Base-by-base conservation (phyloP, 2,329 filamentous ascomycete genomes). In the Hysterium pulicare region DNA sequence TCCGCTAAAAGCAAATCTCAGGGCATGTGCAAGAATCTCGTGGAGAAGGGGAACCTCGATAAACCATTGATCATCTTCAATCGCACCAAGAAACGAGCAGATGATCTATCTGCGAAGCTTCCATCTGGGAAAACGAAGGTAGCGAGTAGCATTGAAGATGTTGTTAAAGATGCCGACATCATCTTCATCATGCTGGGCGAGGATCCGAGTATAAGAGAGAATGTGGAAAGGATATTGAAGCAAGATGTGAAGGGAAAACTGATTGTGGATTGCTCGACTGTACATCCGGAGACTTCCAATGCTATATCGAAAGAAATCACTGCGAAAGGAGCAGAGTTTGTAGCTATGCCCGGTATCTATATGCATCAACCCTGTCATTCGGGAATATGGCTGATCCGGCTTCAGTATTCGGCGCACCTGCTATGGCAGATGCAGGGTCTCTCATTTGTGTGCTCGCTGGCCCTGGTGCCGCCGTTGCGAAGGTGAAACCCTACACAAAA, bases 1-100 rank as follows among this genome's bases (percentile, higher is more conserved):
- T 47, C 49, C 40, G n/a, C 19, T n/a, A 31, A 38, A n/a, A n/a
- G n/a, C n/a, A n/a, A n/a, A n/a, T n/a, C 15, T n/a, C 46, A 89
- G 85, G 88, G 84, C 49, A 94, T 95, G 87, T 81, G 76, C 69
- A 86, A 84, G 67, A 95, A 95, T 62, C 73, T 96, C 28, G 82
- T 86, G 8, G 77, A 84, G 58, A 95, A 95, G 63, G 88, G 81
- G 22, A 72, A 78, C 23, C 79, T 90, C 21, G 75, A 82, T 20
- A 76, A 80, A 21, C 86, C 90, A 1, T 71, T 95, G 11, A 76
- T 90, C 43, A 67, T 95, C 47, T 90, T 82, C 73, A 95, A 95
- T 71, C 85, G 89, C 44, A 90, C 87, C 9, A 71, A 70, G 41
- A 72, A 83, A 54, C 80, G 84, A 39, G 74, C 87, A 21, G 70